Evolutionary conservation across 305 asterid genomes (phyloP).

Genomic region (Fraxinus sp.): DNA sequence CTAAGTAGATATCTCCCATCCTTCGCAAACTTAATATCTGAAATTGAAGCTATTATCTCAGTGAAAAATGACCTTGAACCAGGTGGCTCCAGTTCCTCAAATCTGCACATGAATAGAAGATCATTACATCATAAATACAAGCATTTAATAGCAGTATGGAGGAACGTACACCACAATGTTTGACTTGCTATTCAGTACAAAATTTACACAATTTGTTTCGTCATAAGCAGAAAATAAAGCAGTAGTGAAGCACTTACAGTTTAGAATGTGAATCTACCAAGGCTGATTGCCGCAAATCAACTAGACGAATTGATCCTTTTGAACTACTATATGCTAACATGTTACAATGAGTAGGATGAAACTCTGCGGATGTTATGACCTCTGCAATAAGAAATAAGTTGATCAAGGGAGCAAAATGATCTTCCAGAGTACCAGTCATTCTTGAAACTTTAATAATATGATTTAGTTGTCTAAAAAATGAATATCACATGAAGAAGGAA

Average conservation of each 20-base stretch:
- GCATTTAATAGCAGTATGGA: constrained; percentile 4
- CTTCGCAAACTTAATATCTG: constrained; percentile 97
- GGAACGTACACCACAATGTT: constrained; percentile 5
- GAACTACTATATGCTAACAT: constrained; percentile 94
- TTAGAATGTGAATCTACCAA: constrained; percentile 89
- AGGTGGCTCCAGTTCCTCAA: constrained; percentile 94
- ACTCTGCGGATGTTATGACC: constrained; percentile 98
- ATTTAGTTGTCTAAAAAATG: not conserved
- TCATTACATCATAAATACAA: constrained; percentile 19
- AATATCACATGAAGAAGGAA: not conserved
- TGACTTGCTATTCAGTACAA: not conserved
- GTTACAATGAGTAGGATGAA: constrained; percentile 96
- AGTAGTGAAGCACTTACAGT: constrained; percentile 52
- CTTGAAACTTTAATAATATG: not conserved
- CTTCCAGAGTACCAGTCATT: not conserved
- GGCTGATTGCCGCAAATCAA: constrained; percentile 97
- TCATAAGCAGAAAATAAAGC: constrained; percentile 14
- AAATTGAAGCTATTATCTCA: constrained; percentile 96
- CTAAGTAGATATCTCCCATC: constrained; percentile 90
- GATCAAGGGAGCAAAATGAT: not conserved
- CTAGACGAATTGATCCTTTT: constrained; percentile 94
- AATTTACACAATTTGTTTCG: not conserved
- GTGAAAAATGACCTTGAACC: constrained; percentile 98
- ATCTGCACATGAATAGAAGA: constrained; percentile 53
- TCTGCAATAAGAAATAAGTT: constrained; percentile 54